phyloP scores from a whole-genome alignment of 129 eudicot genomes.

The Lactuca saligna region DNA sequence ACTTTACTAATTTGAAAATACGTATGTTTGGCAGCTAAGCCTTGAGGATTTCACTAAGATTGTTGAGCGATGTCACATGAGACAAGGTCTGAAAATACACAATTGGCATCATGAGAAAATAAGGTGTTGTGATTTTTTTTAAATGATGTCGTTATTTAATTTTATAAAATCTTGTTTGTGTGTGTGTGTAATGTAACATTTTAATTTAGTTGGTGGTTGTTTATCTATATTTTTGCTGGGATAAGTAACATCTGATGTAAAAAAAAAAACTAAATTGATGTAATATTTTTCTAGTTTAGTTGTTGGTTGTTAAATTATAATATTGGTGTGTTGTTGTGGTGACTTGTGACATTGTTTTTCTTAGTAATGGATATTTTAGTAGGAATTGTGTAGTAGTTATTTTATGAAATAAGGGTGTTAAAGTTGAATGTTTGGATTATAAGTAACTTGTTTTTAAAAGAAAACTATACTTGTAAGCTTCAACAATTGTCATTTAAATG shows the following conservation, averaged over 20 bases:
- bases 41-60: conserved; percentile 82
- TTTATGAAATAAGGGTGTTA: neutral
- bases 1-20: conserved; percentile 7
- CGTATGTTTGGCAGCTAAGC: conserved; percentile 54
- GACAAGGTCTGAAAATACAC: conserved; percentile 41
- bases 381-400: neutral
- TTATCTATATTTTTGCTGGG: neutral
- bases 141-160: neutral
- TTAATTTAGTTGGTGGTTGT: no score
- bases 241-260: neutral
- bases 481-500: no score
- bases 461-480: neutral
- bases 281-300: neutral
- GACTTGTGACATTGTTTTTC: neutral
- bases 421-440: neutral
- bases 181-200: neutral
- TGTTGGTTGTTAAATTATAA: neutral
- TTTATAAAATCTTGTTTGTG: no score
- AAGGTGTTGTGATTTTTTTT: neutral
- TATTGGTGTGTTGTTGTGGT: neutral
- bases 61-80: conserved; percentile 72
- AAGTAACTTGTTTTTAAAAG: neutral
- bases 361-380: neutral
- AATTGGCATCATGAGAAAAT: conserved; percentile 20
- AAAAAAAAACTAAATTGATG: neutral